A percentile compares a stretch with the other conserved stretches of the same genome.
These are phyloP conservation scores for Entrophospora sp. DNA, from an alignment of 192 early-diverging fungal species.

Conservation along the genomic window DNA sequence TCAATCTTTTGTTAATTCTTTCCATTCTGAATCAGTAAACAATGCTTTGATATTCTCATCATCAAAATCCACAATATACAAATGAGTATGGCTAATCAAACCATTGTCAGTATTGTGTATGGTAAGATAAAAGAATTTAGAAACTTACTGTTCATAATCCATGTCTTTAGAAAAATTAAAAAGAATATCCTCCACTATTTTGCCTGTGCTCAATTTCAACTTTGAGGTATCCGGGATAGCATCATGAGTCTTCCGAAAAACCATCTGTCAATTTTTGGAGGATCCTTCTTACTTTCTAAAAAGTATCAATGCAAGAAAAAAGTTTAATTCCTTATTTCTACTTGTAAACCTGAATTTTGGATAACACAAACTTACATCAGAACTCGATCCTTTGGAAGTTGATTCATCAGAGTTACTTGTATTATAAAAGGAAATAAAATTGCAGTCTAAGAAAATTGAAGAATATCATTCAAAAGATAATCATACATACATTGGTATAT, in stretches of 20 bases:
- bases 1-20: constrained; percentile 1
- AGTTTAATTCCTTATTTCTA: too few relatives aligned
- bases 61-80: constrained; percentile 7
- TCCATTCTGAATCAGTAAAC: constrained; percentile 5
- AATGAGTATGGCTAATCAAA: constrained; percentile 11
- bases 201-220: constrained; percentile 1
- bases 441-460: constrained; percentile 11
- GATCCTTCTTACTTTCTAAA: not conserved
- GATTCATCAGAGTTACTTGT: constrained; percentile 10
- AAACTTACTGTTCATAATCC: constrained; percentile 9
- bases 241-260: not conserved
- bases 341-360: too few relatives aligned
- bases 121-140: not conserved
- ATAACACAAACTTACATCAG: too few relatives aligned
- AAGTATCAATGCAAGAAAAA: too few relatives aligned
- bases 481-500: constrained; percentile 1
- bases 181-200: constrained; percentile 3
- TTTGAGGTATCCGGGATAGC: not conserved
- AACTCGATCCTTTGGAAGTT: too few relatives aligned
- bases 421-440: constrained; percentile 9
- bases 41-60: not conserved
- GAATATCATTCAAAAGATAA: constrained; percentile 8
- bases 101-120: not conserved
- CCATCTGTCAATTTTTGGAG: not conserved
- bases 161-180: too few relatives aligned